These are phyloP conservation scores for Tilletia indica DNA, from an alignment of 1,284 basidiomycete species.

Conservation along the genomic window DNA sequence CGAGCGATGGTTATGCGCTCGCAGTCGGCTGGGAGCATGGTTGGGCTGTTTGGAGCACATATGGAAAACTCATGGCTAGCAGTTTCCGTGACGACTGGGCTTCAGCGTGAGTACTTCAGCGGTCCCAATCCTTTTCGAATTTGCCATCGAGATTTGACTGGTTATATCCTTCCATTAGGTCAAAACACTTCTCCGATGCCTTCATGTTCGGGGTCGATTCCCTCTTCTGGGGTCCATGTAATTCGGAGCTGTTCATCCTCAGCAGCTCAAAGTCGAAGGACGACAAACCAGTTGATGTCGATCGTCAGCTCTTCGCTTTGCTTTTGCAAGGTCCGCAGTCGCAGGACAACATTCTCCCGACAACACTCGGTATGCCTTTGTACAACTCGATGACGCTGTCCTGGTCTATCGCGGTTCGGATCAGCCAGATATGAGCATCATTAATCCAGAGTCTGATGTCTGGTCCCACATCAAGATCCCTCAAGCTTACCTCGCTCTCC, in stretches of 20 bases:
- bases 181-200: constrained; percentile 63
- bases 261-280: constrained; percentile 4
- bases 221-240: constrained; percentile 51
- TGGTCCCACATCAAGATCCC: constrained; percentile 97
- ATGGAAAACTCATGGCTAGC: constrained; percentile 77
- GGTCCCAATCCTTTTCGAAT: not conserved
- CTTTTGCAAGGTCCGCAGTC: constrained; percentile 91
- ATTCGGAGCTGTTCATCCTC: constrained; percentile 43
- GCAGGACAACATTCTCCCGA: constrained; percentile 89
- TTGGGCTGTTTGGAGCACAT: constrained; percentile 88
- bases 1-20: constrained; percentile 95
- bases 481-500: constrained; percentile 77
- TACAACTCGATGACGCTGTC: constrained; percentile 90
- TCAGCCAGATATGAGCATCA: constrained; percentile 95
- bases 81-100: constrained; percentile 69
- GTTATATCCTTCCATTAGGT: constrained; percentile 7
- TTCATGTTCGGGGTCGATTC: constrained; percentile 75
- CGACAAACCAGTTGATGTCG: constrained; percentile 13
- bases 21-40: constrained; percentile 89
- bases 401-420: constrained; percentile 95
- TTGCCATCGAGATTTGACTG: not conserved
- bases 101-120: constrained; percentile 54
- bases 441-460: constrained; percentile 97
- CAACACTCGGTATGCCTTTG: constrained; percentile 87
- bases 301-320: constrained; percentile 62